Evolutionary conservation across 108 stramenopile species (phyloP), one percentile per base, ranked within the genome.

Genomic region (Stephanodiscus minutulus): DNA sequence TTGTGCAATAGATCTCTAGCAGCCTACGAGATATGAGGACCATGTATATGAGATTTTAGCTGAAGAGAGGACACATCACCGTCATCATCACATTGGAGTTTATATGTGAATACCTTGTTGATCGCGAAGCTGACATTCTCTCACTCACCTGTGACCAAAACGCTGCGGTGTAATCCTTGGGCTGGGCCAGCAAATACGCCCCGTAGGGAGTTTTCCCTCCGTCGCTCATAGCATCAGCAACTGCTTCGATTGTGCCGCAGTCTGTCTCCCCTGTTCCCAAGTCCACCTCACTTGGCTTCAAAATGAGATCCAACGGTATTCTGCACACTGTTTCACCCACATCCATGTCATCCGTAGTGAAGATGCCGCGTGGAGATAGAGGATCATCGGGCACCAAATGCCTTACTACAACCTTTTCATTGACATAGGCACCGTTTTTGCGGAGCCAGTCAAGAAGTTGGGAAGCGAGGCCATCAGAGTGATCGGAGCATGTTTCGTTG

Each of bases 381-480:
- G 59, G 52, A 50, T 71, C 39, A 11, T 9, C 11, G 10, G 39
- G 39, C 7, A 11, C 48, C 15, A 41, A 18, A 11, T 47, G 75
- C 44, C 65, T 70, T 10, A 82, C 31, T 25, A 33, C 56, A 24
- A 82, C 36, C 33, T 82, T 82, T 0, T 64, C 59, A 28, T 70
- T 71, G 57, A 82, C 66, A 64, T 64, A 72, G 24, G 64, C 64
- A 18, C 77, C 77, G 55, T 71, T 78, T 3, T 18, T 48, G 18
- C 35, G 25, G 28, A 78, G 65, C 77, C 77, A 78, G 22, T 56
- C 27, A 8, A 72, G 28, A 5, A 72, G 54, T 17, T 55, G 39
- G 39, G 39, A 90, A 33, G 5, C 31, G 31, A 90, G 11, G 84
- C 92, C 20, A 67, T 92, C 48, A 94, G 92, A n/a, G n/a, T n/a